Percentiles rank a stretch among this genome's conserved stretches.
phyloP scores from a whole-genome alignment of 2,329 filamentous ascomycete species.

The Aspergillus aculeatinus region DNA sequence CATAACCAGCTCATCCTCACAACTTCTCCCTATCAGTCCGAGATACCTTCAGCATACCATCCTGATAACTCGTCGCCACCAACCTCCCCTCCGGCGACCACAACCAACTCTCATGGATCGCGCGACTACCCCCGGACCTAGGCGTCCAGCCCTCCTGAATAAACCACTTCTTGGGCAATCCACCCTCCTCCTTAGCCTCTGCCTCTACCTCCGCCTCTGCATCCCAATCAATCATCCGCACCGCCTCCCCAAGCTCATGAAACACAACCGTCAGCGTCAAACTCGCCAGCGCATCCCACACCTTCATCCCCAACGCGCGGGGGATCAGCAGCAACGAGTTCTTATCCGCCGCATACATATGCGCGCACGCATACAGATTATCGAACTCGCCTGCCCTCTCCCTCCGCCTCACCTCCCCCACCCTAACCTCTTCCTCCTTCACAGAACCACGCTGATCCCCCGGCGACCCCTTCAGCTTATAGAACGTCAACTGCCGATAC shows the following conservation, averaged over 20 bases:
- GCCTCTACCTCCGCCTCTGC: not conserved
- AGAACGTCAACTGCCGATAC: constrained; percentile 48
- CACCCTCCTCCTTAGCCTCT: constrained; percentile 13
- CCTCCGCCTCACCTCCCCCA: constrained; percentile 14
- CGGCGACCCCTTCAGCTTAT: constrained; percentile 46
- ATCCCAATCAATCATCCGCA: constrained; percentile 45
- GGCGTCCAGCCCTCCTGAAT: constrained; percentile 51
- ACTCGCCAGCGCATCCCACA: constrained; percentile 47
- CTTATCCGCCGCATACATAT: constrained; percentile 58
- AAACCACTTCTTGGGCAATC: constrained; percentile 45
- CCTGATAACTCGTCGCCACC: constrained; percentile 51
- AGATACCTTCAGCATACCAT: constrained; percentile 47
- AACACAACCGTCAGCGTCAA: constrained; percentile 51
- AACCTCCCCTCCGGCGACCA: constrained; percentile 46
- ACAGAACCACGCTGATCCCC: constrained; percentile 22
- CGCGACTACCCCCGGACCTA: constrained; percentile 47
- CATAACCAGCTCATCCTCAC: constrained; percentile 6
- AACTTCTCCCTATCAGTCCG: constrained; percentile 22
- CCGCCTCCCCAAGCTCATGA: constrained; percentile 41
- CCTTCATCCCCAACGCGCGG: constrained; percentile 47
- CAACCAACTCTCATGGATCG: constrained; percentile 48
- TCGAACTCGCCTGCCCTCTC: constrained; percentile 40
- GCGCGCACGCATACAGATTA: constrained; percentile 58
- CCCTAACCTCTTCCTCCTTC: constrained; percentile 4
- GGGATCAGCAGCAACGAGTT: constrained; percentile 56